phyloP scores from a whole-genome alignment of 148 eudicot species.

The Beta vulgaris region DNA sequence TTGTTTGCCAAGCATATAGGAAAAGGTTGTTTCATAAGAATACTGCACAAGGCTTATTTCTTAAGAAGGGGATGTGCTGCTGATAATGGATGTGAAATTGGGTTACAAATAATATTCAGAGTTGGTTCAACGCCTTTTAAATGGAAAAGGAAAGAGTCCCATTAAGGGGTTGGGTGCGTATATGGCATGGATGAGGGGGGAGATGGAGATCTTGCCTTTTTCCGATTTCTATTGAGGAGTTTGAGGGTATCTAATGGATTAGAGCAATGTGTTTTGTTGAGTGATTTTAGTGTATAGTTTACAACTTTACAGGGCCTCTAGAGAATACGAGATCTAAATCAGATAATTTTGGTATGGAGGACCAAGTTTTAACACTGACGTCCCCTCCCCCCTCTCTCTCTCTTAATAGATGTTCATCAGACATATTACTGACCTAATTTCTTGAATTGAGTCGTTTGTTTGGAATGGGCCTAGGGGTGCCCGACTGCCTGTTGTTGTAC shows the following conservation, averaged over 20 bases:
- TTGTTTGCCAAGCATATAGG: neutral
- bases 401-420: neutral
- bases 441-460: neutral
- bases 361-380: neutral
- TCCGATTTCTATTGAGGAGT: neutral
- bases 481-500: neutral
- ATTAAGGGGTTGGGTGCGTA: neutral
- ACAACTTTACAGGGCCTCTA: neutral
- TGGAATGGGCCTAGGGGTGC: neutral
- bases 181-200: neutral
- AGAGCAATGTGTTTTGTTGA: too few relatives aligned
- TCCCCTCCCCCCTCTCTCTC: too few relatives aligned
- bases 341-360: neutral
- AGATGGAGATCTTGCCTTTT: neutral
- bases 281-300: neutral
- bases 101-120: neutral
- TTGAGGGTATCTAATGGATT: neutral
- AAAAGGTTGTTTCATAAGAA: neutral
- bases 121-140: neutral
- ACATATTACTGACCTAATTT: neutral
- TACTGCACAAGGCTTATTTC: neutral
- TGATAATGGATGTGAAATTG: neutral
- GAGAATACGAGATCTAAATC: neutral
- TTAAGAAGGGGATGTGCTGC: neutral
- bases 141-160: neutral